These are phyloP conservation scores for Saussurea involucrata DNA, from an alignment of 129 eudicot genomes.

Conservation along the genomic window DNA sequence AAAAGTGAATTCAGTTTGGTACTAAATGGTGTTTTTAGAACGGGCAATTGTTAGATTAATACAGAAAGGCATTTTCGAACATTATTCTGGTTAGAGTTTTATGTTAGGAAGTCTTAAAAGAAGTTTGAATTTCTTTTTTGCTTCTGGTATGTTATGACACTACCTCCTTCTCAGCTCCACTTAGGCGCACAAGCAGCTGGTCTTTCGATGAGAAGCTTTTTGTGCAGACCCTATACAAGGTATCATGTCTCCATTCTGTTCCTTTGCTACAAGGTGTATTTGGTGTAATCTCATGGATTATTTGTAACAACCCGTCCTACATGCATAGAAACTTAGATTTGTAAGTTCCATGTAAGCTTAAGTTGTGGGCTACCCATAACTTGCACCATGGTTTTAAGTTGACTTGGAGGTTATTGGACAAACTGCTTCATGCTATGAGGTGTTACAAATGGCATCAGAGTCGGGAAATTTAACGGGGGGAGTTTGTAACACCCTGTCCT, in stretches of 20 bases:
- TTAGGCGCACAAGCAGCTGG: conserved; percentile 73
- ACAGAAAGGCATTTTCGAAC: background rate
- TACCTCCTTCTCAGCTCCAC: conserved; percentile 57
- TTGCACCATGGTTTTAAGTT: background rate
- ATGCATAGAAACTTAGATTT: background rate
- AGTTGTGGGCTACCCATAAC: background rate
- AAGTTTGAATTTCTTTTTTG: background rate
- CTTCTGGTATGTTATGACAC: conserved; percentile 7
- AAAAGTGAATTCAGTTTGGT: conserved; percentile 4
- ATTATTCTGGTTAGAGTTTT: background rate
- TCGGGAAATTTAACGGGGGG: background rate
- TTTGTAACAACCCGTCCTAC: background rate
- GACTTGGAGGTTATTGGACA: background rate
- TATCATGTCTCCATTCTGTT: conserved; percentile 19
- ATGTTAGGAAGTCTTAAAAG: background rate
- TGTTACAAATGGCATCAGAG: background rate
- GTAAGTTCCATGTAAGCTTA: background rate
- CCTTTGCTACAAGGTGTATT: background rate
- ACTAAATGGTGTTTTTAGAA: background rate
- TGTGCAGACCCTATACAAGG: conserved; percentile 88
- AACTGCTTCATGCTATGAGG: background rate
- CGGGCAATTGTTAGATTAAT: background rate
- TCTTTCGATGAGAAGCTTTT: conserved; percentile 83
- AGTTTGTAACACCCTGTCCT: background rate
- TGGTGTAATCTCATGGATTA: background rate